phyloP scores from a whole-genome alignment of 768 basidiomycete species.

The Porphyrellus cyaneotinctus region DNA sequence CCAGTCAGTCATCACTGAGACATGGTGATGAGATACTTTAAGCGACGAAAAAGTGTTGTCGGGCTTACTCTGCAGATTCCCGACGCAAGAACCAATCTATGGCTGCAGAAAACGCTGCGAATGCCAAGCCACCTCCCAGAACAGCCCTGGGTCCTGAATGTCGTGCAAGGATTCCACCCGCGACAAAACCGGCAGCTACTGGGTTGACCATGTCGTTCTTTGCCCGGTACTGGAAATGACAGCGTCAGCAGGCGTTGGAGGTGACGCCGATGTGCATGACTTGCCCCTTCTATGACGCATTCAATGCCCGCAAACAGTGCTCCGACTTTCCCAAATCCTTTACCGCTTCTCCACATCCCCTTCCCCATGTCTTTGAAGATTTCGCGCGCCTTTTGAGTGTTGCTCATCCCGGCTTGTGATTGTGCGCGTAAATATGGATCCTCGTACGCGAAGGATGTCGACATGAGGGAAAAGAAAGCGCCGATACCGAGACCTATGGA shows the following conservation, averaged over 20 bases:
- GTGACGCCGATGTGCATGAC: slow-evolving; percentile 34
- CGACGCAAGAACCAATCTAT: slow-evolving; percentile 82
- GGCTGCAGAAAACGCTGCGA: slow-evolving; percentile 88
- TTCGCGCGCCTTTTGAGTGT: slow-evolving; percentile 74
- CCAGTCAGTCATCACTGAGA: slow-evolving; percentile 40
- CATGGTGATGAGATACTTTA: slow-evolving; percentile 2
- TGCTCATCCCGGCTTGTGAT: slow-evolving; percentile 51
- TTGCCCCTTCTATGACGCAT: slow-evolving; percentile 89
- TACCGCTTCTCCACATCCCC: slow-evolving; percentile 87
- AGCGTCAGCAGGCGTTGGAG: neutral
- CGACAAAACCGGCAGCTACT: slow-evolving; percentile 79
- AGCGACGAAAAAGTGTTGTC: neutral
- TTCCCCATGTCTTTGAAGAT: slow-evolving; percentile 93
- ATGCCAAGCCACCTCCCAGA: slow-evolving; percentile 84
- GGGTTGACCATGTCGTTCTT: slow-evolving; percentile 95
- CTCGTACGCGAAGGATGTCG: slow-evolving; percentile 90
- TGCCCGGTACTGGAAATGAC: slow-evolving; percentile 75
- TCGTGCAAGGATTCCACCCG: slow-evolving; percentile 85
- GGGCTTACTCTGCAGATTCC: slow-evolving; percentile 71
- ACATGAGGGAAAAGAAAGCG: slow-evolving; percentile 96
- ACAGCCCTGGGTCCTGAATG: slow-evolving; percentile 84
- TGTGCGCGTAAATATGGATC: slow-evolving; percentile 78
- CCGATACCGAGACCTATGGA: slow-evolving; percentile 81
- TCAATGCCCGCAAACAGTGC: slow-evolving; percentile 93
- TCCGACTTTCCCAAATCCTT: slow-evolving; percentile 92